These are phyloP conservation scores for Trichocladium uniseriatum DNA, from an alignment of 495 filamentous ascomycete species.

Conservation along the genomic window DNA sequence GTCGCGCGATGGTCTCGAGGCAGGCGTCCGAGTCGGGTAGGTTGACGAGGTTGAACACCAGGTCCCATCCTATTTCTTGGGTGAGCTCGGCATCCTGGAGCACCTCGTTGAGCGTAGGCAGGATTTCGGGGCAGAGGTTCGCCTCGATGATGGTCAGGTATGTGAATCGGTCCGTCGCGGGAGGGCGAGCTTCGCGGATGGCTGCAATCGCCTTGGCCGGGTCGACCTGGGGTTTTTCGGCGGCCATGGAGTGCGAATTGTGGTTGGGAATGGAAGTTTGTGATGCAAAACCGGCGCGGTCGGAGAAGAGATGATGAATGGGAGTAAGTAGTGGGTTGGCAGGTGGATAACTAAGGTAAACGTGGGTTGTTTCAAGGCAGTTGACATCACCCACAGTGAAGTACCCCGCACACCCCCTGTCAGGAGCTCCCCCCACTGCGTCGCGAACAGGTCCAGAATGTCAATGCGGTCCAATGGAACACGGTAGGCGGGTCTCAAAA, in stretches of 20 bases:
- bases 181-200: slow-evolving; percentile 45
- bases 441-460: too few relatives aligned
- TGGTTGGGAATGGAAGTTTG: not conserved
- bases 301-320: not conserved
- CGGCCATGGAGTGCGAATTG: slow-evolving; percentile 4
- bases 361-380: not conserved
- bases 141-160: slow-evolving; percentile 85
- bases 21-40: slow-evolving; percentile 65
- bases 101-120: slow-evolving; percentile 67
- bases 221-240: slow-evolving; percentile 10
- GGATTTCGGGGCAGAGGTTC: slow-evolving; percentile 64
- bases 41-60: slow-evolving; percentile 76
- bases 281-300: not conserved
- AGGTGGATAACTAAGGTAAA: too few relatives aligned
- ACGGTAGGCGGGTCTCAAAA: too few relatives aligned
- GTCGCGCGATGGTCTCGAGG: slow-evolving; percentile 61
- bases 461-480: too few relatives aligned
- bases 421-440: too few relatives aligned
- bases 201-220: slow-evolving; percentile 29
- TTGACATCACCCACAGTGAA: slow-evolving; percentile 6
- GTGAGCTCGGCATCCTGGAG: slow-evolving; percentile 78
- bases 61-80: slow-evolving; percentile 90
- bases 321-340: too few relatives aligned
- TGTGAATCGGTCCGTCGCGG: slow-evolving; percentile 71
- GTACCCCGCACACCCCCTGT: slow-evolving; percentile 10